phyloP scores from a whole-genome alignment of 2,329 filamentous ascomycete species.

The Cercospora sp. region DNA sequence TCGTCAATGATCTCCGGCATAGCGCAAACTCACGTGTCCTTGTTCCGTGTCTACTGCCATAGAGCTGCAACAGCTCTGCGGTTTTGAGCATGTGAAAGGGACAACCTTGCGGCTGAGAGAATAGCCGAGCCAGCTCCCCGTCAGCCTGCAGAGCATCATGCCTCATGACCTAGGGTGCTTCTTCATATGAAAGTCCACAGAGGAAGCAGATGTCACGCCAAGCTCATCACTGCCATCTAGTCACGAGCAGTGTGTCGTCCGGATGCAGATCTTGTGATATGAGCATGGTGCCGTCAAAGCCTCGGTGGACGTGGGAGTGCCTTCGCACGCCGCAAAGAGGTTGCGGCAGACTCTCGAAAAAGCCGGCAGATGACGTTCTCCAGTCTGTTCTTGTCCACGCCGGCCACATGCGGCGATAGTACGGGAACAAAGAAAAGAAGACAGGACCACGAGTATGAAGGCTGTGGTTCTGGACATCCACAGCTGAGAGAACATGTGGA shows the following conservation, averaged over 20 bases:
- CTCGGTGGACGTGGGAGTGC: background rate
- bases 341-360: background rate
- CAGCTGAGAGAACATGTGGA: background rate
- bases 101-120: constrained; percentile 9
- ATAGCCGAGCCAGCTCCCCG: constrained; percentile 7
- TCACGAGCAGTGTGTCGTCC: background rate
- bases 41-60: constrained; percentile 12
- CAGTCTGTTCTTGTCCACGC: background rate
- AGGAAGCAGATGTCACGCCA: background rate
- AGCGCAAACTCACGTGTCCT: constrained; percentile 5
- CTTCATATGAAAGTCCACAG: constrained; percentile 8
- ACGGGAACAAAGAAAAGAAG: background rate
- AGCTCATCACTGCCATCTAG: background rate
- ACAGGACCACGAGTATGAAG: background rate
- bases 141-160: background rate
- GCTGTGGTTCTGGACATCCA: background rate
- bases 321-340: background rate
- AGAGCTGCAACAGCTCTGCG: background rate
- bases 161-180: constrained; percentile 3
- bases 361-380: constrained; percentile 3
- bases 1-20: constrained; percentile 67
- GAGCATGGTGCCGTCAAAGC: background rate
- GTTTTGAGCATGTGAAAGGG: constrained; percentile 27
- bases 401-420: background rate
- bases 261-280: background rate